Evolutionary conservation across 2,329 filamentous ascomycete genomes (phyloP), one percentile per base, ranked within the genome.

Genomic region (Cytospora chrysosperma): DNA sequence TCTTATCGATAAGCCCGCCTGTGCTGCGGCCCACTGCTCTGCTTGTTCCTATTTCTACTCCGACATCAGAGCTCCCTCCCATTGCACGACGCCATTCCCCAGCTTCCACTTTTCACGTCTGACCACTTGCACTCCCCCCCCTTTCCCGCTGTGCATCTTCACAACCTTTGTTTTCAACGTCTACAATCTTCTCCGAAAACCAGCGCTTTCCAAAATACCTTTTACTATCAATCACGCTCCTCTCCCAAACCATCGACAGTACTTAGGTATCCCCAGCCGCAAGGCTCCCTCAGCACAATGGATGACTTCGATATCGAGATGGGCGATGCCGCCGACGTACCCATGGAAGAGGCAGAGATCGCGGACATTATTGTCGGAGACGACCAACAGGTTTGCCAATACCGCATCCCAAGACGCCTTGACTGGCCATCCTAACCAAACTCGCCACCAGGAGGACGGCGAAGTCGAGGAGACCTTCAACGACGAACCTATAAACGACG

Each of bases 241-340:
- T 50, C 32, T 13, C 32, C 10, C 10, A 34, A 4, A 19, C 1
- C 26, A 21, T 17, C 19, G 19, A 30, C n/a, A 13, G 7, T n/a
- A n/a, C n/a, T n/a, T n/a, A n/a, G n/a, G n/a, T 32, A 13, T n/a
- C 28, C n/a, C n/a, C 34, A 32, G 55, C 34, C n/a, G 54, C 57
- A 26, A 60, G 57, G 57, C 57, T 58, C n/a, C 52, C 15, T 24
- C 17, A 58, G 56, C 63, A 81, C 68, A 62, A 88, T 91, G 88
- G 89, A 67, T 52, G 65, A 92, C 75, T 78, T 85, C 69, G 84
- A 86, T 61, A 87, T 92, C 62, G 89, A 91, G 67, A 90, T 92
- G 87, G 89, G 88, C 70, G 79, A 91, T 68, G 80, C 83, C 37
- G 79, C 77, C 32, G 77, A 80, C 43, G 74, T 74, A 62, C 74